Base-by-base conservation (phyloP, 257 asterid genomes). In the Przewalskia tangutica region DNA sequence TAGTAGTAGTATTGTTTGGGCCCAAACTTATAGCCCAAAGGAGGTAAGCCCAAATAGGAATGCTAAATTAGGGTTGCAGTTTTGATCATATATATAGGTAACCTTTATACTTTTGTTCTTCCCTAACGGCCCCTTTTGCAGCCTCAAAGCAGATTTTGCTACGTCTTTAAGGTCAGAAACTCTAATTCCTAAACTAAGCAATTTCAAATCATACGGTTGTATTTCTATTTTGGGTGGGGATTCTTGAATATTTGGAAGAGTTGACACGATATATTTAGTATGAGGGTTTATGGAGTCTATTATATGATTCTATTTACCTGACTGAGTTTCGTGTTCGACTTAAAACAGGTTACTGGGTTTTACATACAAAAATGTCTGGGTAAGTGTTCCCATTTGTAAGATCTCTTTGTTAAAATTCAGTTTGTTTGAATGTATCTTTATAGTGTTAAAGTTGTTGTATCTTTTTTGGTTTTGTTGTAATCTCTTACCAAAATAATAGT, bases 291-390 rank as follows among this genome's bases (percentile, higher is more conserved):
- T 73, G 60, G 79, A 73, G 79, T 73, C 79, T 48, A 20, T 46
- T 48, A 23, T 73, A 27, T 73, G 79, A 73, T 73, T 73, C 79
- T 73, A 48, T 73, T 73, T 73, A 73, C 79, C 79, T 73, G 79
- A 73, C 79, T 73, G 79, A 73, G 79, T 73, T 73, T 73, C 79
- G 79, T 73, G 79, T 48, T 73, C 79, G 38, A 73, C 79, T 20
- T 12, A 71, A 10, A 20, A 71, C 79, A 73, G 79, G 79, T 73
- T 48, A 60, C 78, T 71, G 58, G 55, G 78, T 71, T 48, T 60
- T 73, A 73, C 13, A 73, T 20, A 73, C 18, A 48, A 50, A 48
- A 6, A 73, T 73, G 79, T 73, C 79, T 46, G 79, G 79, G 79
- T 73, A 23, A 73, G 79, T 48, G 17, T 71, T 3, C 7, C 1